These are phyloP conservation scores for Coemansia sp. DNA, from an alignment of 192 early-diverging fungal genomes.

Conservation along the genomic window DNA sequence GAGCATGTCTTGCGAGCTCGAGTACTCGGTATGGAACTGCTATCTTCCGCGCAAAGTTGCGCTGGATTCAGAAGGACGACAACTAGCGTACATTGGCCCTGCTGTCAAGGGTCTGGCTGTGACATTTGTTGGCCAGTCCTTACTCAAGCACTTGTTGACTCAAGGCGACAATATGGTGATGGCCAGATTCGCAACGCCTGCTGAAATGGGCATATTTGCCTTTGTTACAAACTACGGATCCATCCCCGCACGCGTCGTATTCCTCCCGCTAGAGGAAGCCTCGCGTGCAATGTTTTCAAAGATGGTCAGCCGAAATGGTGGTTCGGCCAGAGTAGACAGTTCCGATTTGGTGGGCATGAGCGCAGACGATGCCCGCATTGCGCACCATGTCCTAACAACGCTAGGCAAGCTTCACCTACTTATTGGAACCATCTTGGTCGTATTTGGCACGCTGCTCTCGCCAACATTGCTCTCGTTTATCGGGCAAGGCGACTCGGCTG, in stretches of 20 bases:
- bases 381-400: constrained; percentile 19
- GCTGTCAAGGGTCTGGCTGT: constrained; percentile 66
- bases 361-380: constrained; percentile 15
- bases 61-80: neutral
- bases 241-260: constrained; percentile 83
- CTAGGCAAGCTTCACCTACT: constrained; percentile 54
- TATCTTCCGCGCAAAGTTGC: constrained; percentile 24
- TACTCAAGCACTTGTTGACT: constrained; percentile 92
- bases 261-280: constrained; percentile 93
- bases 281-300: constrained; percentile 83
- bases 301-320: constrained; percentile 26
- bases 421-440: constrained; percentile 73
- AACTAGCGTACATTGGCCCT: constrained; percentile 60
- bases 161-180: constrained; percentile 97
- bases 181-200: constrained; percentile 57
- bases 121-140: constrained; percentile 80
- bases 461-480: constrained; percentile 61
- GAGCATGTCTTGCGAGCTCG: constrained; percentile 50
- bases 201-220: constrained; percentile 79
- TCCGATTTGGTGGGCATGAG: neutral
- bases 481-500: constrained; percentile 58
- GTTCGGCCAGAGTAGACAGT: neutral
- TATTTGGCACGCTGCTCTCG: constrained; percentile 80
- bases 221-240: constrained; percentile 91
- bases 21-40: constrained; percentile 41